phyloP scores from a whole-genome alignment of 2,329 filamentous ascomycete species.

The Botryotinia convoluta region DNA sequence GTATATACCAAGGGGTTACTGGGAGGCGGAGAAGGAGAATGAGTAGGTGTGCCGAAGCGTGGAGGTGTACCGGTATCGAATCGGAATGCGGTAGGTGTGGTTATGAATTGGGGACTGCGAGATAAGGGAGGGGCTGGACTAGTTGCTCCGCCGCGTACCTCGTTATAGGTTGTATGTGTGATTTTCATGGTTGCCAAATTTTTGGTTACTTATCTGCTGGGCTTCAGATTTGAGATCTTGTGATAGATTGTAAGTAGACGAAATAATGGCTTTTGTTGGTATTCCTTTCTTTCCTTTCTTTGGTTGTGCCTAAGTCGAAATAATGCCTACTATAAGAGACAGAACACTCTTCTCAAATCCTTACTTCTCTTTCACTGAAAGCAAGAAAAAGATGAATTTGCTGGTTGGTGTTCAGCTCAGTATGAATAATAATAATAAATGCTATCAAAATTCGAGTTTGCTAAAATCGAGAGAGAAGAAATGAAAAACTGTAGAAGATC shows the following conservation, averaged over 20 bases:
- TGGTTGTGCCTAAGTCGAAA: not conserved
- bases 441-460: not conserved
- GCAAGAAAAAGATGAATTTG: not conserved
- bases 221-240: not conserved
- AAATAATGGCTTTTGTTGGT: not conserved
- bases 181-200: not conserved
- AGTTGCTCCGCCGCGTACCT: not conserved
- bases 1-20: not conserved
- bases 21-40: not conserved
- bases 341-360: not conserved
- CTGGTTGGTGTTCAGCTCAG: not conserved
- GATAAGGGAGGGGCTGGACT: not conserved
- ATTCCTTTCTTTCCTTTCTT: not conserved
- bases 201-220: not conserved
- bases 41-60: not conserved
- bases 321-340: not conserved
- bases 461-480: not conserved
- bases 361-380: not conserved
- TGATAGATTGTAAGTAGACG: not conserved
- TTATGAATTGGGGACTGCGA: not conserved
- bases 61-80: not conserved
- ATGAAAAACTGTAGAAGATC: not conserved
- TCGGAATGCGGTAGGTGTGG: not conserved
- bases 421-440: conserved; percentile 9
- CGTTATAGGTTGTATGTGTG: conserved; percentile 10